Percentiles rank a stretch among this genome's conserved stretches.
Evolutionary conservation across 495 filamentous ascomycete species (phyloP).

Genomic region (Penicillium atrosanguineum): DNA sequence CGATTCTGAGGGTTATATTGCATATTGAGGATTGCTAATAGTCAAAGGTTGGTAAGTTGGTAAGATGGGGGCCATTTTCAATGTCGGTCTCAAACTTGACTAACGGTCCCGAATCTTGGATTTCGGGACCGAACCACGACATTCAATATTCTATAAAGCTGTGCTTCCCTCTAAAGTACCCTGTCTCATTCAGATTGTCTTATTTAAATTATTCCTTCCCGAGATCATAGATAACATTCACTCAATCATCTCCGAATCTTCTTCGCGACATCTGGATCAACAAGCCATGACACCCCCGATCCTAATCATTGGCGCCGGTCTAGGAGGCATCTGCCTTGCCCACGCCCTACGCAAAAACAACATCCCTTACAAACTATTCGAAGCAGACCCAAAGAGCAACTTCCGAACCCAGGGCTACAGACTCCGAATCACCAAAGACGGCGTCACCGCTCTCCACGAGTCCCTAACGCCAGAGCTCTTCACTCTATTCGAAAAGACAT

Average conservation of each 20-base stretch:
- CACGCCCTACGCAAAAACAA: constrained; percentile 51
- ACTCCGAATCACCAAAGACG: constrained; percentile 49
- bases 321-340: constrained; percentile 53
- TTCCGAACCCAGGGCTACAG: constrained; percentile 44
- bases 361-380: constrained; percentile 53
- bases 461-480: constrained; percentile 45
- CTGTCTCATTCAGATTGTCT: not conserved
- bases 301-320: constrained; percentile 50
- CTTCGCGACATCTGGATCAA: not conserved
- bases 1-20: not conserved
- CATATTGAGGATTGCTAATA: not conserved
- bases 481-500: constrained; percentile 50
- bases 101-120: not conserved
- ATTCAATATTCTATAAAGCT: not conserved
- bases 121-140: not conserved
- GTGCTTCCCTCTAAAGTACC: not conserved
- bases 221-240: not conserved
- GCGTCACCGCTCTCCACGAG: constrained; percentile 51
- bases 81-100: not conserved
- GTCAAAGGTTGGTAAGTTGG: not conserved
- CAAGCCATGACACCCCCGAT: constrained; percentile 19
- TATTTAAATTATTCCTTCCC: not conserved
- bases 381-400: constrained; percentile 34
- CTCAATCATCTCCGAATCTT: not conserved
- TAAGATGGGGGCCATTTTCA: not conserved